Percentiles rank a stretch among this genome's conserved stretches.
phyloP scores from a whole-genome alignment of 257 asterid genomes.

The Scutellaria baicalensis region DNA sequence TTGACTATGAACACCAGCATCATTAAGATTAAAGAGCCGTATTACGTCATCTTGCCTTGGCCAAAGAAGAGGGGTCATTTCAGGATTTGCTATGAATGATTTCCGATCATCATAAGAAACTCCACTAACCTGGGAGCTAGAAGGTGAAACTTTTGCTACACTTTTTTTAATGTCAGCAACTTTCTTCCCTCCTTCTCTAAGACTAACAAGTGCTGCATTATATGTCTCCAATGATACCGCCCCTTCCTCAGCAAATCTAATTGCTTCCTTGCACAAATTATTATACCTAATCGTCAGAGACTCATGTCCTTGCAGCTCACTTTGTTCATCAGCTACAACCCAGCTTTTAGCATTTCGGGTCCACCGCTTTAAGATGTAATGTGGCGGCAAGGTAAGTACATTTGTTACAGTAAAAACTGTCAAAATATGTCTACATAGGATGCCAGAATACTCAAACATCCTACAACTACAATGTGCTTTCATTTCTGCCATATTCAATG shows the following conservation, averaged over 20 bases:
- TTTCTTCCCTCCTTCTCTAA: slow-evolving; percentile 69
- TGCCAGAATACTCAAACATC: slow-evolving; percentile 85
- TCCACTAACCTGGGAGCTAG: slow-evolving; percentile 48
- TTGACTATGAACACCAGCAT: slow-evolving; percentile 36
- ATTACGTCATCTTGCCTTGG: slow-evolving; percentile 64
- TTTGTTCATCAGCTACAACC: slow-evolving; percentile 43
- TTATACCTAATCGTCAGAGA: slow-evolving; percentile 60
- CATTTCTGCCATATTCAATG: slow-evolving; percentile 55
- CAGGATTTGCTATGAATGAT: slow-evolving; percentile 30
- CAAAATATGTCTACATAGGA: slow-evolving; percentile 82
- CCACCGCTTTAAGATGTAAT: slow-evolving; percentile 87
- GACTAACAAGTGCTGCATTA: slow-evolving; percentile 44
- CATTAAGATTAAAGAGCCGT: slow-evolving; percentile 56
- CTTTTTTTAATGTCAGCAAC: slow-evolving; percentile 50
- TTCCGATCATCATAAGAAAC: slow-evolving; percentile 48
- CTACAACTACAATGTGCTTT: slow-evolving; percentile 81
- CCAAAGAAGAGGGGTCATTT: slow-evolving; percentile 68
- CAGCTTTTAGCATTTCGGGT: slow-evolving; percentile 67
- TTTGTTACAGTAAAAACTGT: slow-evolving; percentile 96
- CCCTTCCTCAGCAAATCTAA: slow-evolving; percentile 76
- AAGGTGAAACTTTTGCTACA: slow-evolving; percentile 52
- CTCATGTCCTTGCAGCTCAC: slow-evolving; percentile 35
- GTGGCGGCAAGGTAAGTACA: slow-evolving; percentile 76
- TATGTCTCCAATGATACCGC: slow-evolving; percentile 68
- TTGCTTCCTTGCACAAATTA: slow-evolving; percentile 74